Base-by-base conservation (phyloP, 2,329 filamentous ascomycete species). In the Ophiostoma australiae region DNA sequence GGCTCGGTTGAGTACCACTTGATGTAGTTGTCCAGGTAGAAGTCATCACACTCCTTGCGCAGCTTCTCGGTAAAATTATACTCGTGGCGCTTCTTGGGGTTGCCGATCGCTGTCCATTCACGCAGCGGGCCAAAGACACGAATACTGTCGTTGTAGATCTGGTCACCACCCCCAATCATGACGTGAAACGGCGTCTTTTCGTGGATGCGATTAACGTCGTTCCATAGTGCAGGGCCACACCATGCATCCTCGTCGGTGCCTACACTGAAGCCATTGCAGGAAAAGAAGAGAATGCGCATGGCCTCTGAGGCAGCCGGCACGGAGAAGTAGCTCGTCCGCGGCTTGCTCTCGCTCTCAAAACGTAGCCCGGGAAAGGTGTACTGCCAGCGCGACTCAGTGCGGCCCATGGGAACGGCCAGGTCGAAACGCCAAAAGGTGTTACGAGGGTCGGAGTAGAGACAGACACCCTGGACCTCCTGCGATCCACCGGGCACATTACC, bases 231-330 rank as follows among this genome's bases (percentile, higher is more conserved):
- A n/a, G 93, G 91, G 0, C 95, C 95, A 77, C 91, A 94, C 83
- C 93, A 97, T 61, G 90, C 89, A 68, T 92, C 89, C 73, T 95
- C 89, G 78, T 97, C 91, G 3, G 93, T 94, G 70, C 91, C 91
- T 55, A 95, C 86, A 75, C 91, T 94, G 82, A 99, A 99, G 20
- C 95, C 96, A 79, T 99, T 99, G 82, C 95, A 97, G 71, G 92
- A 97, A 82, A 97, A 91, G 81, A 97, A 99, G 92, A 98, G 97
- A 78, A 97, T 91, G 78, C 97, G 93, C 94, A 99, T 98, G 4
- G 92, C 91, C 80, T 97, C 90, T 65, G 88, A 87, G 72, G 85
- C 84, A 15, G 91, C 92, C 15, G 95, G 94, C 4, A 98, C 88
- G 84, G 91, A 97, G 80, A 99, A 99, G 68, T 75, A 87, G 81